Evolutionary conservation across 192 early-diverging fungal species (phyloP).

Genomic region (Rhizoclosmatium sp.): DNA sequence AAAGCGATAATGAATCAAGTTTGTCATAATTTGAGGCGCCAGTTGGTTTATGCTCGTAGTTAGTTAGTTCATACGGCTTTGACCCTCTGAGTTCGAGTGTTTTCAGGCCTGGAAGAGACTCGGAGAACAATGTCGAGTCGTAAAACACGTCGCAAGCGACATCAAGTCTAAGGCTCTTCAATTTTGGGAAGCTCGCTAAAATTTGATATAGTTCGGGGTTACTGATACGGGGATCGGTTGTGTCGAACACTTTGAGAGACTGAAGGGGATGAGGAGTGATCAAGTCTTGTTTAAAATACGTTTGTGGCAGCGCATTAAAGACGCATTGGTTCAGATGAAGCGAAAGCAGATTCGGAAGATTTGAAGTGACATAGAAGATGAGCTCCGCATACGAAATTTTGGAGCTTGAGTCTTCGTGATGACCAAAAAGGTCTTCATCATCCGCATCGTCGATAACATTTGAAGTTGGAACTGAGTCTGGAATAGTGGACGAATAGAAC

Average conservation of each 20-base stretch:
- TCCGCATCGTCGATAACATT: not conserved
- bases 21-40: not conserved
- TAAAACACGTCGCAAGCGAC: not conserved
- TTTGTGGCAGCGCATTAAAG: not conserved
- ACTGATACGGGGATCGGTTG: not conserved
- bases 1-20: not conserved
- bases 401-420: not conserved
- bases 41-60: not conserved
- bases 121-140: not conserved
- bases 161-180: not conserved
- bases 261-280: not conserved
- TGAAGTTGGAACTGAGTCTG: not conserved
- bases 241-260: slow-evolving; percentile 11
- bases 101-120: not conserved
- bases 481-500: not conserved
- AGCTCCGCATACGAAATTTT: not conserved
- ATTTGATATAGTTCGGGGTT: not conserved
- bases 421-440: not conserved
- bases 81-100: not conserved
- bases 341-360: not conserved
- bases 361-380: not conserved
- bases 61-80: not conserved
- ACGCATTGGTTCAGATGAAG: slow-evolving; percentile 5
- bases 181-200: not conserved
- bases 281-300: not conserved